These are phyloP conservation scores for Chlamydomonas eustigma DNA, from an alignment of 139 green algal species.

Conservation along the genomic window DNA sequence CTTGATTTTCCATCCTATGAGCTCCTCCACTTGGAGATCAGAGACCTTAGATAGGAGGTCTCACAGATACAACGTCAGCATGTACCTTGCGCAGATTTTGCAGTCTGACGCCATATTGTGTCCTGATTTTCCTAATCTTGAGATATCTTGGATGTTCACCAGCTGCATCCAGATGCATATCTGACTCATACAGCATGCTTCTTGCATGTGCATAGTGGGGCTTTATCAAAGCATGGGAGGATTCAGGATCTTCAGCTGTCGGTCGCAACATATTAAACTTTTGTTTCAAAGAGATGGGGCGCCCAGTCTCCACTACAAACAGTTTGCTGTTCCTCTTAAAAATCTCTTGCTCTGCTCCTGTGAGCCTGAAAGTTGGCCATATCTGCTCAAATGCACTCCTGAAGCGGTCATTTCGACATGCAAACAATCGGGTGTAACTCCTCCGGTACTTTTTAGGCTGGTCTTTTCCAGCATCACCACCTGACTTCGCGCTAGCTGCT, in stretches of 20 bases:
- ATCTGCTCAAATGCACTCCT: conserved; percentile 36
- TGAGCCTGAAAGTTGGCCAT: conserved; percentile 38
- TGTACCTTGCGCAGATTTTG: conserved; percentile 36
- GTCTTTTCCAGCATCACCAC: background rate
- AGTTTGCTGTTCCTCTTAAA: conserved; percentile 34
- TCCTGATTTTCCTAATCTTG: conserved; percentile 24
- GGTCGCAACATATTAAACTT: conserved; percentile 30
- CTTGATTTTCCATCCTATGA: no score
- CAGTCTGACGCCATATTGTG: conserved; percentile 25
- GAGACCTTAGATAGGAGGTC: no score
- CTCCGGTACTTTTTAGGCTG: conserved; percentile 10
- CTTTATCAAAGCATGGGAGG: background rate
- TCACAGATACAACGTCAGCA: no score
- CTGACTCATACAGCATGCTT: conserved; percentile 30
- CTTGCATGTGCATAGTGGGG: conserved; percentile 11
- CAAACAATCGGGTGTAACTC: conserved; percentile 24
- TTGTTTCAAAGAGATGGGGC: conserved; percentile 18
- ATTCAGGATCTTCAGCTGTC: background rate
- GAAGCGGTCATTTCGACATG: conserved; percentile 31
- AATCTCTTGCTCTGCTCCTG: conserved; percentile 16
- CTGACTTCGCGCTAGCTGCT: background rate
- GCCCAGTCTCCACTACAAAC: conserved; percentile 33
- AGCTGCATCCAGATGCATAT: conserved; percentile 40
- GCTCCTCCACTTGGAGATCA: no score
- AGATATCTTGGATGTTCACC: conserved; percentile 42